Percentiles rank a stretch among this genome's conserved stretches.
These are phyloP conservation scores for Cyphellophora europaea DNA, from an alignment of 2,329 filamentous ascomycete genomes.

Conservation along the genomic window DNA sequence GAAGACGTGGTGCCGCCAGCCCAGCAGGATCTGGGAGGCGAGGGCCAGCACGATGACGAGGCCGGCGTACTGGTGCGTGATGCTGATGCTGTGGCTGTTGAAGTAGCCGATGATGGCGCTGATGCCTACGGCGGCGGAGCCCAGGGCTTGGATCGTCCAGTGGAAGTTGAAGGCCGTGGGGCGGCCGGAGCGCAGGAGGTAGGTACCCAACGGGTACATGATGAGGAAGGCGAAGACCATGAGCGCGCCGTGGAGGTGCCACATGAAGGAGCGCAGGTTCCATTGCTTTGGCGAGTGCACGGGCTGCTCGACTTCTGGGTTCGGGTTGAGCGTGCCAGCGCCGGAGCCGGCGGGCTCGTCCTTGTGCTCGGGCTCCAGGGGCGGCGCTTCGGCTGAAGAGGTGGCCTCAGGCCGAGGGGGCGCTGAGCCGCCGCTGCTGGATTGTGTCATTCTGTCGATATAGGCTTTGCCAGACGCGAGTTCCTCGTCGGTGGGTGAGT, in stretches of 20 bases:
- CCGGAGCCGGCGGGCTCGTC: constrained; percentile 1
- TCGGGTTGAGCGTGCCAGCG: constrained; percentile 3
- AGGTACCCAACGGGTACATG: constrained; percentile 25
- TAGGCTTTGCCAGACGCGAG: constrained; percentile 12
- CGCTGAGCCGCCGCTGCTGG: background rate
- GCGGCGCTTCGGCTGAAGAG: constrained; percentile 1
- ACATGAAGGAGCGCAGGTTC: constrained; percentile 15
- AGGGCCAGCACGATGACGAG: constrained; percentile 28
- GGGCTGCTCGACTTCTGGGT: constrained; percentile 11
- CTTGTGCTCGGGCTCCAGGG: constrained; percentile 1
- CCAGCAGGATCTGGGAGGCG: constrained; percentile 28
- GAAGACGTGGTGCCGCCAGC: constrained; percentile 29
- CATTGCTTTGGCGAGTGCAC: constrained; percentile 13
- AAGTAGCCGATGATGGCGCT: constrained; percentile 33
- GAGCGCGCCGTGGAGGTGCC: constrained; percentile 24
- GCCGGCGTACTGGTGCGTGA: constrained; percentile 39
- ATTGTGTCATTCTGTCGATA: constrained; percentile 7
- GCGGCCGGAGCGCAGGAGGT: constrained; percentile 28
- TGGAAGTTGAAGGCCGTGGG: constrained; percentile 30
- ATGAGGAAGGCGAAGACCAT: constrained; percentile 27
- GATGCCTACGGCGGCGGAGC: constrained; percentile 27
- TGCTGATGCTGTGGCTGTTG: constrained; percentile 32
- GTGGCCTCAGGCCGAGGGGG: background rate
- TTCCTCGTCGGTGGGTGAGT: constrained; percentile 14
- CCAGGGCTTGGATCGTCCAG: constrained; percentile 28